phyloP scores from a whole-genome alignment of 225 moss, liverwort and hornwort species.

The Rhytidiadelphus loreus region DNA sequence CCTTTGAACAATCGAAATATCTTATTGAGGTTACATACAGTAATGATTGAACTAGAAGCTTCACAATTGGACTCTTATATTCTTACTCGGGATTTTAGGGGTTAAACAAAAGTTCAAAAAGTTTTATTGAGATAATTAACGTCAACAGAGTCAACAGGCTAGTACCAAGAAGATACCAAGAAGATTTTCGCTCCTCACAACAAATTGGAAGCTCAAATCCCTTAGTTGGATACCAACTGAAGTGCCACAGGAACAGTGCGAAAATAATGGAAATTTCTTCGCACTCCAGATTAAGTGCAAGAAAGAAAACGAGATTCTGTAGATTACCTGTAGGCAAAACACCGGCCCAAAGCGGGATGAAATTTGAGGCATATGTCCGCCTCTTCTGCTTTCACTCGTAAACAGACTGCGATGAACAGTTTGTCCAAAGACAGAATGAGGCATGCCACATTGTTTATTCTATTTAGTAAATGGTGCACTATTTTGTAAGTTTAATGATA shows the following conservation, averaged over 20 bases:
- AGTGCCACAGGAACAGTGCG: not conserved
- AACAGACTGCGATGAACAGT: not conserved
- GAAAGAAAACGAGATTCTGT: not conserved
- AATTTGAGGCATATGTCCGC: conserved; percentile 33
- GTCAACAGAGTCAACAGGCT: not conserved
- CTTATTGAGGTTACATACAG: not conserved
- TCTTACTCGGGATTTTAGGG: not conserved
- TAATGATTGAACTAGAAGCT: not conserved
- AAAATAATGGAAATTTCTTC: not conserved
- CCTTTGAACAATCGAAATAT: not conserved
- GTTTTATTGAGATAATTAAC: not conserved
- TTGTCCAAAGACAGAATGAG: not conserved
- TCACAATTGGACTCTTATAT: not conserved
- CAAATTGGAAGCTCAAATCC: not conserved
- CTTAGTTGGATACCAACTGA: not conserved
- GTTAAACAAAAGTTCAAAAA: not conserved
- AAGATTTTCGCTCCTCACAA: not conserved
- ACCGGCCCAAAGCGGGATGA: conserved; percentile 33
- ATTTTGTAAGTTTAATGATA: not conserved
- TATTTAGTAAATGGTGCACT: not conserved
- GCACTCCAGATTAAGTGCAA: not conserved
- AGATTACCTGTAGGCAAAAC: conserved; percentile 16
- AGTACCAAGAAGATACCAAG: not conserved
- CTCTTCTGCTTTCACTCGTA: conserved; percentile 28
- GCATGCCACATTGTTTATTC: not conserved